Base-by-base conservation (phyloP, 805 yeast species). In the Lipomyces mesembrius region DNA sequence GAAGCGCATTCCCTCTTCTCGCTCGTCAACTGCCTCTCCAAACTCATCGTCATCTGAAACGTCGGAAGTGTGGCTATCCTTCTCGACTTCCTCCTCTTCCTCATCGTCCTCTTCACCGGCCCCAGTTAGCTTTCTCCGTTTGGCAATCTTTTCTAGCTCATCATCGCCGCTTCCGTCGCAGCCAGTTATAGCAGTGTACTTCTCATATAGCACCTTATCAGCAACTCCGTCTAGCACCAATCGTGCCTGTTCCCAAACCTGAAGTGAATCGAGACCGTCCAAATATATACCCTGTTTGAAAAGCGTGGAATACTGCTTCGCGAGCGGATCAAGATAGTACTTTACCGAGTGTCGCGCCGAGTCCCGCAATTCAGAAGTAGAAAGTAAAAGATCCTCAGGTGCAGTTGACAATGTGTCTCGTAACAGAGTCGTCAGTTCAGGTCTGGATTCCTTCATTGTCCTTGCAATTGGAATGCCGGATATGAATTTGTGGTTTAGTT, bases 171-270 rank as follows among this genome's bases (percentile, higher is more conserved):
- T 76, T 1, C 73, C 77, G 5, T 69, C 76, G 8, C 14, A 49
- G 49, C 49, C 73, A 2, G 78, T 80, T 54, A 74, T 74, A 46
- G 73, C 73, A 1, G 87, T 87, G 56, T 91, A 83, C 61, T 83
- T 83, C 22, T 82, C 85, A 63, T 81, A 83, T 75, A 90, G 75
- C 46, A 92, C 78, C 55, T 83, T 82, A 59, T 88, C 92, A 34
- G 88, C 87, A 12, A 89, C 89, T 7, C 88, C 89, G 66, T 92
- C 97, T 51, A 92, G 80, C 22, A 94, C 88, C 79, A 94, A 84
- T 77, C 90, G 91, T 1, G 91, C 88, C 78, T 94, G 98, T 64
- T 94, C 96, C 92, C 94, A 94, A 0, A 95, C 92, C 76, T 94
- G 98, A 52, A 89, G 84, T 29, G 97, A 88, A 76, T 91, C 97